A percentile compares a stretch with the other conserved stretches of the same genome.
These are phyloP conservation scores for Alternaria alternata DNA, from an alignment of 2,329 filamentous ascomycete species.

Conservation along the genomic window DNA sequence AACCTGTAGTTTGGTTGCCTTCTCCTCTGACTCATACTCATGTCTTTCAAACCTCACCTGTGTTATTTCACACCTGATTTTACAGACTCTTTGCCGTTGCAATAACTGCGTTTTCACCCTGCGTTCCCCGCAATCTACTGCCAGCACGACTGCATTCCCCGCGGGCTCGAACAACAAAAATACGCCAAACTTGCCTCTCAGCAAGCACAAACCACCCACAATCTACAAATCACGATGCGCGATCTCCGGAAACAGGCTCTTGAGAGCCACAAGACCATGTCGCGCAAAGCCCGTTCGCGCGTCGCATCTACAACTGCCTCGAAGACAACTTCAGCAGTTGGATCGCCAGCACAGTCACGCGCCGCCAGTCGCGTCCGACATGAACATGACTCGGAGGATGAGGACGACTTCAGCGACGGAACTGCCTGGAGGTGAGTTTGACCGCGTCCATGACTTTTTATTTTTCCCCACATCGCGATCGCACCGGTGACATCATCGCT, in stretches of 20 bases:
- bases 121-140: conserved; percentile 34
- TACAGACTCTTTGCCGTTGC: conserved; percentile 42
- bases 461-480: conserved; percentile 14
- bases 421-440: conserved; percentile 64
- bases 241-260: conserved; percentile 73
- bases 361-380: conserved; percentile 63
- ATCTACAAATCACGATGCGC: conserved; percentile 58
- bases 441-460: conserved; percentile 10
- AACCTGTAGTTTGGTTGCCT: conserved; percentile 17
- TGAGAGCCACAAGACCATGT: conserved; percentile 76
- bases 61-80: conserved; percentile 38
- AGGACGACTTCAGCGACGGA: conserved; percentile 68
- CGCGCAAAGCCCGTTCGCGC: conserved; percentile 70
- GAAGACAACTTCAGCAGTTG: conserved; percentile 64
- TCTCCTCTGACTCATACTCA: conserved; percentile 41
- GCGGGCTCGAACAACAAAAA: conserved; percentile 2
- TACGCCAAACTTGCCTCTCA: neutral
- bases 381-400: conserved; percentile 65
- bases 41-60: conserved; percentile 43
- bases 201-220: neutral
- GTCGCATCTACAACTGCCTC: conserved; percentile 66
- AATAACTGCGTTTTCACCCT: conserved; percentile 38
- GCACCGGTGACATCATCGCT: conserved; percentile 39
- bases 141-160: conserved; percentile 22
- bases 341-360: conserved; percentile 66